Evolutionary conservation across 768 basidiomycete species (phyloP), one percentile per base, ranked within the genome.

Genomic region (Lactifluus rugatus): DNA sequence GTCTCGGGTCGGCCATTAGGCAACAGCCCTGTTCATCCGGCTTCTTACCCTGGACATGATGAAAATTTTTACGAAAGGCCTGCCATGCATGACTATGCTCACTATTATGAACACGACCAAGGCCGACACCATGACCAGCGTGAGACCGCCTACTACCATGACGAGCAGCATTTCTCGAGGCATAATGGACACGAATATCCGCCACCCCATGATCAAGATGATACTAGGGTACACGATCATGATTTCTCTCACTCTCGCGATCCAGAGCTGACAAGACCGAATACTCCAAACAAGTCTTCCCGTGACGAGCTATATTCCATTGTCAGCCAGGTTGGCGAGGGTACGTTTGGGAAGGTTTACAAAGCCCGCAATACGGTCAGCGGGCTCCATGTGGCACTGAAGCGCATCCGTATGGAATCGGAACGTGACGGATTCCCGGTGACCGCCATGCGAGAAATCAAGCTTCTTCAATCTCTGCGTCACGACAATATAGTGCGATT

Each of bases 341-440:
- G 96, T 2, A 99, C 96, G 2, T 99, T 98, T 68, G 95, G 95
- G 23, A 95, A 98, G 70, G 95, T 99, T 1, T 89, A 96, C 75
- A 99, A 99, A 71, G 95, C 95, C 3, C 80, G 83, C 59, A 93
- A 95, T 64, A 83, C 80, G 10, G 75, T 85, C 48, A 86, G 82
- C n/a, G 85, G 83, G 37, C 69, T 78, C 13, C 75, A 85, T 61
- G 93, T 97, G 39, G 96, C 96, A 17, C 73, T 99, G 63, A 99
- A 99, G 76, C 82, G 93, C 53, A 97, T 99, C 67, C 81, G 94
- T 44, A 96, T 99, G 94, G 96, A 99, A 70, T 81, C 88, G 5
- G 96, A 99, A 73, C 84, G 82, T 66, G 96, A 99, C 68, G 96
- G 96, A 0, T 99, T 99, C 71, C 96, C 96, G 14, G 92, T 99